phyloP scores from a whole-genome alignment of 495 filamentous ascomycete genomes.

The Talaromyces adpressus region DNA sequence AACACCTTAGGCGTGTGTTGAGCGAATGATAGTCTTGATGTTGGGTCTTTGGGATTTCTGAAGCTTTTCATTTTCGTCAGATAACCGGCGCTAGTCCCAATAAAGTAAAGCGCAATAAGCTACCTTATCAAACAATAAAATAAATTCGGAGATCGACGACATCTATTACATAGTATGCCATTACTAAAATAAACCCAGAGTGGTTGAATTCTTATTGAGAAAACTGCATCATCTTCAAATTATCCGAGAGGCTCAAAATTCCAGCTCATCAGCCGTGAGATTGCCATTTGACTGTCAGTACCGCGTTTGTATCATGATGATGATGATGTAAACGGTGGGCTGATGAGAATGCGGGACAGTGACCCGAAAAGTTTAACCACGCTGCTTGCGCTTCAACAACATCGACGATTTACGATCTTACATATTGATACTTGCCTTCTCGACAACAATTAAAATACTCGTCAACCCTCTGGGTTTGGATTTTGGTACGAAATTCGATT shows the following conservation, averaged over 20 bases:
- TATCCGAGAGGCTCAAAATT: no score
- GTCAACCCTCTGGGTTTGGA: not conserved
- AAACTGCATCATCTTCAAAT: not conserved
- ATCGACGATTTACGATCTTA: not conserved
- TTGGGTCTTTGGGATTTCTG: not conserved
- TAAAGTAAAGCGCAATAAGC: not conserved
- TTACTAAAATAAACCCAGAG: not conserved
- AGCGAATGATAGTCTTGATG: not conserved
- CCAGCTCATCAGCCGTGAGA: not conserved
- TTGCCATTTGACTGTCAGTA: conserved; percentile 16
- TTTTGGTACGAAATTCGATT: not conserved
- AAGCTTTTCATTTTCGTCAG: not conserved
- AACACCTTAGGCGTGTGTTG: not conserved
- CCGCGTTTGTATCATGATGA: not conserved
- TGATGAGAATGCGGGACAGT: not conserved
- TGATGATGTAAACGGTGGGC: not conserved
- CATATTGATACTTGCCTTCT: not conserved
- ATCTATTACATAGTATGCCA: not conserved
- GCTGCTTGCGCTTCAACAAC: no score
- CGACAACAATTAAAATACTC: not conserved
- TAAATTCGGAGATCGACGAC: not conserved
- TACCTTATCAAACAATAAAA: not conserved
- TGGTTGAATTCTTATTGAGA: not conserved
- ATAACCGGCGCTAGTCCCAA: not conserved
- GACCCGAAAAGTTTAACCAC: not conserved